A percentile compares a stretch with the other conserved stretches of the same genome.
phyloP scores from a whole-genome alignment of 305 asterid species.

The Caryopteris hybrid region DNA sequence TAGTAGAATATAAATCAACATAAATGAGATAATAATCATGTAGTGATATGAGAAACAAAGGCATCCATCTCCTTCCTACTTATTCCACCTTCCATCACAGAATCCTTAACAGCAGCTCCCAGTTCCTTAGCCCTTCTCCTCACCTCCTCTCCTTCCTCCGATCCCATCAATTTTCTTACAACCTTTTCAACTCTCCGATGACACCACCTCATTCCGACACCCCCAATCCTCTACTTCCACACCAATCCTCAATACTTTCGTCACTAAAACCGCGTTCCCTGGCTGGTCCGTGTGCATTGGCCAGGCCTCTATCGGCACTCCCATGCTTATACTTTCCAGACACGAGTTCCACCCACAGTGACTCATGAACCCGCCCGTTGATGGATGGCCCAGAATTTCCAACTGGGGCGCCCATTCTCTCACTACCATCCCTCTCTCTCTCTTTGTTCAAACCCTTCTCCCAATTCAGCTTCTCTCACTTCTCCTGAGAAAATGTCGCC shows the following conservation, averaged over 20 bases:
- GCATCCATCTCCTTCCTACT: conserved; percentile 27
- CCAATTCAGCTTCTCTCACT: neutral
- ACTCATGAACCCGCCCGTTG: conserved; percentile 54
- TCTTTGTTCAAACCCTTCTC: conserved; percentile 34
- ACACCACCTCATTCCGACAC: conserved; percentile 15
- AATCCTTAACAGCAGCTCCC: conserved; percentile 17
- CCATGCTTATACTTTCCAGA: no score
- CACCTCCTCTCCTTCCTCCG: conserved; percentile 37
- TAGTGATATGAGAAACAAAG: conserved; percentile 29
- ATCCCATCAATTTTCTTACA: conserved; percentile 34
- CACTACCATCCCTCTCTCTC: conserved; percentile 29
- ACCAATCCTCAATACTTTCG: conserved; percentile 29
- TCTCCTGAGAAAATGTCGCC: conserved; percentile 20
- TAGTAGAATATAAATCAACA: no score
- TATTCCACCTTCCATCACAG: conserved; percentile 23
- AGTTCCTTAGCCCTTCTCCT: conserved; percentile 37
- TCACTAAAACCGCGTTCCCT: conserved; percentile 39
- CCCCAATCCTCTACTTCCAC: conserved; percentile 36
- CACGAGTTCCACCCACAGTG: conserved; percentile 70
- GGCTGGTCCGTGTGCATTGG: conserved; percentile 78
- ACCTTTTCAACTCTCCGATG: conserved; percentile 12
- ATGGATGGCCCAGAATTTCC: conserved; percentile 35
- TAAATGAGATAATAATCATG: conserved; percentile 1
- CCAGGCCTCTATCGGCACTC: conserved; percentile 51
- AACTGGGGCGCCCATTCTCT: conserved; percentile 67